Base-by-base conservation (phyloP, 106 monocot genomes). In the Platanthera zijinensis region DNA sequence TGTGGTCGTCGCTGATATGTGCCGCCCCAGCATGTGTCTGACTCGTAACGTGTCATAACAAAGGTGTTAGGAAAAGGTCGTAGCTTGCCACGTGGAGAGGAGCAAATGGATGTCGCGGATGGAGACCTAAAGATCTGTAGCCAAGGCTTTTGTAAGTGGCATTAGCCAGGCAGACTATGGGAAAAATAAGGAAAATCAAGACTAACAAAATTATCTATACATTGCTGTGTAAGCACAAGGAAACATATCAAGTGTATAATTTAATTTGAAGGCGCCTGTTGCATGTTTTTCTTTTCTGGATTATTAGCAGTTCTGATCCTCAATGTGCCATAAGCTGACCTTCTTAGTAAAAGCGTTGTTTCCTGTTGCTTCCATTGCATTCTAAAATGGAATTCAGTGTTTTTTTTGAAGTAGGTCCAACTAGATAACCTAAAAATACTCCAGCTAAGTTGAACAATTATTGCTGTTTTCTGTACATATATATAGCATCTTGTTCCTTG, bases 401-500 rank as follows among this genome's bases (percentile, higher is more conserved):
- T 66, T 66, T 63, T 63, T 25, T 66, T 66, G 6, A 32, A 66
- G 10, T 66, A 61, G 21, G 21, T 61, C 21, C n/a, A 61, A 21
- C 18, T 61, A 19, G 8, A 61, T 6, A 61, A 6, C 8, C n/a
- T 61, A 7, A 18, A 39, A 21, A 61, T 21, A 61, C 18, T 19
- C 1, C 59, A 18, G 21, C 8, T 61, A 61, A 61, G 11, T 61
- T 61, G 18, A 6, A 18, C 59, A 61, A 7, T 7, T 21, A 9
- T 61, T 19, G 5, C 6, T 61, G 7, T 0, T 57, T 15, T 57
- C 19, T 57, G 17, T 57, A 57, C 11, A 56, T 56, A 56, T 57
- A n/a, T 66, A 32, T 66, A 63, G 63, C 25, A 19, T 63, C n/a
- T 63, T 63, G 18, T 21, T 63, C 63, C 63, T 63, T 22, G 63